These are phyloP conservation scores for Chenopodium suecicum DNA, from an alignment of 148 eudicot genomes.

Conservation along the genomic window DNA sequence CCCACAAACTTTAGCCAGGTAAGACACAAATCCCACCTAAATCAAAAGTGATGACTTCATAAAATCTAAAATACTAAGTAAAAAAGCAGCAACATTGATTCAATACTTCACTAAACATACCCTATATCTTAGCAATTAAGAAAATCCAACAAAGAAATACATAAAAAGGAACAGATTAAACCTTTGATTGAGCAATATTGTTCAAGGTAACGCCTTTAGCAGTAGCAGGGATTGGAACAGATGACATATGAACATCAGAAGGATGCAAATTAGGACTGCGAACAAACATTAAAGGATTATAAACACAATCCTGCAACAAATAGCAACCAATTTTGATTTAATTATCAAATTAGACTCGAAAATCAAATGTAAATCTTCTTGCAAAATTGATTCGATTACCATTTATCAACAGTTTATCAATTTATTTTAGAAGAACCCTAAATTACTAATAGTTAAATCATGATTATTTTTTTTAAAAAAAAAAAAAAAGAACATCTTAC, in stretches of 20 bases:
- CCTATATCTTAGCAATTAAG: not conserved
- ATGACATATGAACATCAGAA: not conserved
- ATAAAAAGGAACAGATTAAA: not conserved
- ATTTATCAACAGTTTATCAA: too few species aligned
- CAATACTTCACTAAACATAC: not conserved
- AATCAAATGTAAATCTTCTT: too few species aligned
- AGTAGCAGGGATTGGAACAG: not conserved
- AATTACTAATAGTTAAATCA: too few species aligned
- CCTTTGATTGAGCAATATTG: conserved; percentile 15
- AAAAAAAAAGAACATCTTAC: too few species aligned
- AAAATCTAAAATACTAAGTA: not conserved
- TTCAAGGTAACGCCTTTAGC: not conserved
- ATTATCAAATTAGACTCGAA: too few species aligned
- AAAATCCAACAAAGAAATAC: not conserved
- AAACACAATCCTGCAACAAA: too few species aligned
- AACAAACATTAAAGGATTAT: too few species aligned
- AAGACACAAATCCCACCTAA: not conserved
- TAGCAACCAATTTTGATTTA: too few species aligned
- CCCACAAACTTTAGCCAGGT: not conserved
- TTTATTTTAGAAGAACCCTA: too few species aligned
- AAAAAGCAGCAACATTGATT: not conserved
- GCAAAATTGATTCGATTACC: too few species aligned
- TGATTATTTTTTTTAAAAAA: too few species aligned
- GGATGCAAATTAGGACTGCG: too few species aligned
- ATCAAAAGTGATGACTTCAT: not conserved